A percentile compares a stretch with the other conserved stretches of the same genome.
Conservation (phyloP, 805 yeast genomes). For the Kodamaea restingae region DNA sequence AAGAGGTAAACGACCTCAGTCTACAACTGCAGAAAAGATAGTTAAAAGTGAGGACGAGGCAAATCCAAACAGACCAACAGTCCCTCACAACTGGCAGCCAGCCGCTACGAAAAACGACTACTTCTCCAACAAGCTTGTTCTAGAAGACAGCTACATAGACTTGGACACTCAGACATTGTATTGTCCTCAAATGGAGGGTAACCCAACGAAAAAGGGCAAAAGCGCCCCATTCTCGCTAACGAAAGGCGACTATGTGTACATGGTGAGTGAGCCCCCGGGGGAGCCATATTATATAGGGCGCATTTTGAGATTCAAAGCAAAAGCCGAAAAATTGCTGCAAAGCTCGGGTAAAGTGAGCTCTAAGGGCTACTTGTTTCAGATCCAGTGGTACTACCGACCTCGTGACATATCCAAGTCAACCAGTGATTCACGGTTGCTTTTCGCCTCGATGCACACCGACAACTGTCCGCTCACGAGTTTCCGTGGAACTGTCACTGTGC, state of each 20-base stretch:
- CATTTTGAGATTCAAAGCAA: slow-evolving; percentile 59
- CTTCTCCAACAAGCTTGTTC: slow-evolving; percentile 42
- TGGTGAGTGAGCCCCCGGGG: slow-evolving; percentile 89
- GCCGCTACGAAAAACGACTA: slow-evolving; percentile 27
- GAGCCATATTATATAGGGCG: slow-evolving; percentile 91
- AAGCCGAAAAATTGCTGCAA: not conserved
- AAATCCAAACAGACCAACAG: not conserved
- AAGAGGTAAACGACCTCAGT: not conserved
- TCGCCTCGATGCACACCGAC: slow-evolving; percentile 83
- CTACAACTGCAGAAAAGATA: too few species aligned
- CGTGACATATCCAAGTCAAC: slow-evolving; percentile 70
- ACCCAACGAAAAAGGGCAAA: slow-evolving; percentile 4
- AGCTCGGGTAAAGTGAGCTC: slow-evolving; percentile 15
- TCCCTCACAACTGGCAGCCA: slow-evolving; percentile 54
- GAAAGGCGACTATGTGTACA: slow-evolving; percentile 68
- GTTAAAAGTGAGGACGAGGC: too few species aligned
- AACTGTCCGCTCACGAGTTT: slow-evolving; percentile 70
- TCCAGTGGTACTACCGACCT: slow-evolving; percentile 92
- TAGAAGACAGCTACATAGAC: slow-evolving; percentile 41
- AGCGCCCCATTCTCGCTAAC: slow-evolving; percentile 26
- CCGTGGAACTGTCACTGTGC: slow-evolving; percentile 72
- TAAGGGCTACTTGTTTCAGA: slow-evolving; percentile 53
- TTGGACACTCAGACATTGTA: slow-evolving; percentile 31
- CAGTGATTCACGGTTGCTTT: slow-evolving; percentile 69
- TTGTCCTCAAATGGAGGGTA: slow-evolving; percentile 31